Percentiles rank a stretch among this genome's conserved stretches.
Conservation (phyloP, 306 rosid genomes). For the Medicago arabica region DNA sequence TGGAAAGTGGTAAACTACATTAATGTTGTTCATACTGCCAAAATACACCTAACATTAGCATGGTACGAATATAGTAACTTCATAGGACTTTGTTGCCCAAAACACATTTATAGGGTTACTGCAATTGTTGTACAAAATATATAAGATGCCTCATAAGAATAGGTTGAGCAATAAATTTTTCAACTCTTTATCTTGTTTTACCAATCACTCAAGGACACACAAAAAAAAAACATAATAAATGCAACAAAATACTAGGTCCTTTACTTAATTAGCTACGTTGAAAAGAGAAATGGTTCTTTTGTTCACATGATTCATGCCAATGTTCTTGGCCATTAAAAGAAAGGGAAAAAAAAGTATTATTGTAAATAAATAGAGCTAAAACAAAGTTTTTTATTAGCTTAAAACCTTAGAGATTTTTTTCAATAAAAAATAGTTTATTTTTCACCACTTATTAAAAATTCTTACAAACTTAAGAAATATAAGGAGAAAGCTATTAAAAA, state of each 20-base stretch:
- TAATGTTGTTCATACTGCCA: neutral
- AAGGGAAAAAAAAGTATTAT: too few relatives aligned
- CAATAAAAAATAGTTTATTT: too few relatives aligned
- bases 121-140: neutral
- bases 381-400: too few relatives aligned
- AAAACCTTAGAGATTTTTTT: too few relatives aligned
- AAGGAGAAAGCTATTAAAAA: too few relatives aligned
- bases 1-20: neutral
- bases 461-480: too few relatives aligned
- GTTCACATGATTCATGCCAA: too few relatives aligned
- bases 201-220: neutral
- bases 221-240: slow-evolving; percentile 8
- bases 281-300: too few relatives aligned
- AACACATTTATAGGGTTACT: neutral
- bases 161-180: slow-evolving; percentile 12
- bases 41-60: neutral
- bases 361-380: too few relatives aligned
- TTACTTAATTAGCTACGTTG: too few relatives aligned
- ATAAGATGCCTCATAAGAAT: neutral
- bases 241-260: neutral
- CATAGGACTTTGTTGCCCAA: neutral
- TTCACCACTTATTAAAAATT: too few relatives aligned
- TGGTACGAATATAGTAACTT: neutral
- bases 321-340: too few relatives aligned
- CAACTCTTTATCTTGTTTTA: neutral